These are phyloP conservation scores for Cystofilobasidium ferigula DNA, from an alignment of 768 basidiomycete species.

Conservation along the genomic window DNA sequence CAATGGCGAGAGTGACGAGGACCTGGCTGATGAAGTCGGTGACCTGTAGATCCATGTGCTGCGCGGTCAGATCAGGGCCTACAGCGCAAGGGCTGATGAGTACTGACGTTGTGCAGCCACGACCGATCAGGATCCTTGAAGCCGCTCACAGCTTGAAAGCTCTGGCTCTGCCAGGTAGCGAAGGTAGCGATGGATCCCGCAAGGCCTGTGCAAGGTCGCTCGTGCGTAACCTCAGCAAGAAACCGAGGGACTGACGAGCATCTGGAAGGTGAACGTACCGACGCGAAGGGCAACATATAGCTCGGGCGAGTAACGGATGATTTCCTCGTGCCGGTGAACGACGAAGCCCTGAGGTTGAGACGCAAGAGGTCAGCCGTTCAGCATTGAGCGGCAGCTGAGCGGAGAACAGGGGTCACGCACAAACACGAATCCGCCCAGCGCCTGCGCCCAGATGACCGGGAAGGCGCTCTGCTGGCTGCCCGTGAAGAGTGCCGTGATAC, in stretches of 20 bases:
- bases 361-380: not conserved
- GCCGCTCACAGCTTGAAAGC: slow-evolving; percentile 79
- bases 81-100: no score
- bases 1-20: slow-evolving; percentile 63
- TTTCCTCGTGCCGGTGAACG: not conserved
- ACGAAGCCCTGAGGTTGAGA: not conserved
- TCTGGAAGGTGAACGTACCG: not conserved
- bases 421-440: slow-evolving; percentile 69
- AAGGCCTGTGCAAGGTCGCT: slow-evolving; percentile 49
- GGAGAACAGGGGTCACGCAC: not conserved
- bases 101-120: slow-evolving; percentile 61
- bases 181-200: slow-evolving; percentile 95
- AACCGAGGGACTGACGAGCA: not conserved
- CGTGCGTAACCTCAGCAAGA: slow-evolving; percentile 33
- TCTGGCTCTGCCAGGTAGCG: slow-evolving; percentile 85
- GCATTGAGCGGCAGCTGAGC: slow-evolving; percentile 12
- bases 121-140: slow-evolving; percentile 44
- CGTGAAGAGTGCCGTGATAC: slow-evolving; percentile 5
- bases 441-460: slow-evolving; percentile 71
- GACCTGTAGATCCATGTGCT: slow-evolving; percentile 58
- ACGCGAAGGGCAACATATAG: not conserved
- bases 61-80: no score
- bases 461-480: slow-evolving; percentile 56
- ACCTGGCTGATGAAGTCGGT: slow-evolving; percentile 75
- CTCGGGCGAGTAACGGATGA: not conserved